These are phyloP conservation scores for Thelonectria blattea DNA, from an alignment of 2,329 filamentous ascomycete genomes.

Conservation along the genomic window DNA sequence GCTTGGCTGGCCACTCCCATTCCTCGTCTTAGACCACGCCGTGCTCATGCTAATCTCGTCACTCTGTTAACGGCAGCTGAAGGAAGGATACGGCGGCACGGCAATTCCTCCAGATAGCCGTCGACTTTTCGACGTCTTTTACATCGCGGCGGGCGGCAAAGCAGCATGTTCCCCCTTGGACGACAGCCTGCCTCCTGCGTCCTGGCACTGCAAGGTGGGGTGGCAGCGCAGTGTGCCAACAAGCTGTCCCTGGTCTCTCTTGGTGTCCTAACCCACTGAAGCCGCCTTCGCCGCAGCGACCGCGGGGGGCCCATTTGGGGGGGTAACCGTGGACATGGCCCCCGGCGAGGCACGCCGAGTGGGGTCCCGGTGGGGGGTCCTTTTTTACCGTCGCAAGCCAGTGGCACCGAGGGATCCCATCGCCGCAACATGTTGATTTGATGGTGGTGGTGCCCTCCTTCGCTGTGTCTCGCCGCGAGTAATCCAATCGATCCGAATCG, in stretches of 20 bases:
- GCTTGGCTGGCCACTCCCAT: constrained; percentile 1
- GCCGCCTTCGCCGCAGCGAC: constrained; percentile 26
- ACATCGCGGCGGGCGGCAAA: constrained; percentile 8
- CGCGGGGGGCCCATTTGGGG: constrained; percentile 24
- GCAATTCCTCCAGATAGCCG: background rate
- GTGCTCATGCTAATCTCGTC: background rate
- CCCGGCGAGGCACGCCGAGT: constrained; percentile 36
- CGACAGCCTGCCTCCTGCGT: background rate
- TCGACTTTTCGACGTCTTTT: background rate
- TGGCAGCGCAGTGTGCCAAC: background rate
- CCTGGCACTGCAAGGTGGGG: constrained; percentile 2
- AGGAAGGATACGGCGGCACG: background rate
- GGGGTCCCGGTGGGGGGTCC: constrained; percentile 32
- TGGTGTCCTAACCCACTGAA: background rate
- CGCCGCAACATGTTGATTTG: constrained; percentile 28
- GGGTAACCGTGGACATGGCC: constrained; percentile 22
- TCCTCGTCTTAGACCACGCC: background rate
- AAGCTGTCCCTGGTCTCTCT: background rate
- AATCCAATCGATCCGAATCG: background rate
- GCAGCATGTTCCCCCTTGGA: background rate
- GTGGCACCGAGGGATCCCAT: constrained; percentile 28
- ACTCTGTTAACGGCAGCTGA: constrained; percentile 1
- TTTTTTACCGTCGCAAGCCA: constrained; percentile 12
- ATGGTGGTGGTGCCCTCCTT: constrained; percentile 18
- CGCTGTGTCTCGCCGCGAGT: constrained; percentile 15